Conservation (phyloP, 805 yeast species). For the Cyberlindnera maclurae region DNA sequence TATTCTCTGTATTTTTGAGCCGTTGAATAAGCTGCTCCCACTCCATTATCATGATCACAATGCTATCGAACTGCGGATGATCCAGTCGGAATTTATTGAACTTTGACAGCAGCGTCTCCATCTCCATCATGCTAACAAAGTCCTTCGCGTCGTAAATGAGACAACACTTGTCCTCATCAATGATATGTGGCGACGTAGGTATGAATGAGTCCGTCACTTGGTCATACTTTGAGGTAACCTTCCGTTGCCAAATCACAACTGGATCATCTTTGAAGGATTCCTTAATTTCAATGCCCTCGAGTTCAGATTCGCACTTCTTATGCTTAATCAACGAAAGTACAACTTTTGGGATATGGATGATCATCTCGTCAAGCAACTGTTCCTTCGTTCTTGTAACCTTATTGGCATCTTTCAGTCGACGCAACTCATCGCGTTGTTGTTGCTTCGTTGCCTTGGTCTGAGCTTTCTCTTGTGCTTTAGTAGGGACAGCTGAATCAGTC, state of each 20-base stretch:
- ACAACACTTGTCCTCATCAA: constrained; percentile 37
- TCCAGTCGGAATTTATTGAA: constrained; percentile 19
- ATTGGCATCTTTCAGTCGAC: constrained; percentile 28
- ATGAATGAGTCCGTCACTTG: constrained; percentile 41
- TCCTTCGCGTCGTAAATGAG: constrained; percentile 41
- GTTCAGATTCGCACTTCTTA: constrained; percentile 14
- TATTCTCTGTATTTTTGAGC: constrained; percentile 39
- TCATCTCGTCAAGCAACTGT: constrained; percentile 45
- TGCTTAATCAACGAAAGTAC: constrained; percentile 26
- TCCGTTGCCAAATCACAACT: constrained; percentile 43
- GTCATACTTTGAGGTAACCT: constrained; percentile 42
- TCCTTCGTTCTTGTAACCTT: constrained; percentile 37
- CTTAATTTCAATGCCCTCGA: constrained; percentile 22
- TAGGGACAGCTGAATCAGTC: neutral
- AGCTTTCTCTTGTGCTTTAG: neutral
- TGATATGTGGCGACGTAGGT: constrained; percentile 38
- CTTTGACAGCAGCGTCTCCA: constrained; percentile 21
- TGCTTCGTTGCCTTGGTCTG: constrained; percentile 4
- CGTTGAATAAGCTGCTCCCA: constrained; percentile 39
- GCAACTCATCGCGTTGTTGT: constrained; percentile 5
- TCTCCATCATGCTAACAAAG: constrained; percentile 30
- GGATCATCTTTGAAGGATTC: constrained; percentile 11
- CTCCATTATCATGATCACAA: constrained; percentile 42
- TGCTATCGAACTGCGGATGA: constrained; percentile 20
- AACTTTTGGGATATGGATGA: constrained; percentile 32